Base-by-base conservation (phyloP, 257 asterid species). In the Eucommia ulmoides region DNA sequence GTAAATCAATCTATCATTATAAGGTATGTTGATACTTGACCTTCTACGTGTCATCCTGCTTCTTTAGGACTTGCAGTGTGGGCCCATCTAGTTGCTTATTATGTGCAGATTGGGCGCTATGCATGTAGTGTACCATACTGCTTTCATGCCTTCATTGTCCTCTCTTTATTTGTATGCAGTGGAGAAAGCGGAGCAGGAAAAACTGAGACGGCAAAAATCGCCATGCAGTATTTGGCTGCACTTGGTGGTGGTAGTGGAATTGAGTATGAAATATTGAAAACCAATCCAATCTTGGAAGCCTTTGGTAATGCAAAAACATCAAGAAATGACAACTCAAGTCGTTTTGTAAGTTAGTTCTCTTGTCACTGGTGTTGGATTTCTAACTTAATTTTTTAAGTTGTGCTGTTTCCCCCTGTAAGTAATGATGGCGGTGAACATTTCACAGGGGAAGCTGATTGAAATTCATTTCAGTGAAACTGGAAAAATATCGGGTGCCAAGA, bases 131-230 rank as follows among this genome's bases (percentile, higher is more conserved):
- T n/a, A n/a, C n/a, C n/a, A n/a, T n/a, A 26, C 38, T 26, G 38
- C 38, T 12, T 49, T 53, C 23, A 14, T 12, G 44, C 47, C 56
- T 42, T 59, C 42, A 57, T 70, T 20, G 51, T 68, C 58, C 50
- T 23, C 56, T 58, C 7, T 59, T 61, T 53, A 53, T 46, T 59
- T 26, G 35, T 49, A 3, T 65, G 38, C 80, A 91, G 99, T 72
- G 99, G 99, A 67, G 99, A 91, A 72, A 91, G 99, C 66, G 99
- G 99, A 74, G 99, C 99, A 60, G 99, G 99, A 42, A 91, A 91
- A 74, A 91, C 99, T 7, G 99, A 91, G 74, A 91, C 99, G 11
- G 99, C 99, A 62, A 91, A 91, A 71, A 91, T 91, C 71, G 95
- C 95, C 54, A 91, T 91, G 99, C 99, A 91, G 66, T 91, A 91